Evolutionary conservation across 169 alveolate genomes (phyloP), one percentile per base, ranked within the genome.

Genomic region (Plasmodium billcollinsi): DNA sequence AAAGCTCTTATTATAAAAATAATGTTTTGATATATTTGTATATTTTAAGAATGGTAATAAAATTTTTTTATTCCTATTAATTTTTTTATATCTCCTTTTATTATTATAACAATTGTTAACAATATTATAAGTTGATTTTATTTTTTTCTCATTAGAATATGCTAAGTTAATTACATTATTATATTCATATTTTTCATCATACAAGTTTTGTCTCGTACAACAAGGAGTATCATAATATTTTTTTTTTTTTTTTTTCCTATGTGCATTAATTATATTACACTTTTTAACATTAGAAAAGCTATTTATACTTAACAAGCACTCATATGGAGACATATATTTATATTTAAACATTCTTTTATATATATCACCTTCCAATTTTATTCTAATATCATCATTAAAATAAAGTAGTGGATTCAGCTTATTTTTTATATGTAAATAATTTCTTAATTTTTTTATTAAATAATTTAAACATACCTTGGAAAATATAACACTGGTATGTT

Each of bases 381-480:
- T 69, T 83, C 83, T 61, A 12, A 43, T 56, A 33, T 69, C 45
- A 49, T 83, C 21, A 61, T 39, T 69, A 33, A 24, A 83, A 70
- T 83, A 69, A 20, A 15, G 74, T 12, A 69, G 59, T 39, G 91
- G 91, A 49, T 83, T 54, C n/a, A 83, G 39, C 26, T 59, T 24
- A 67, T 83, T 83, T 29, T 83, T 83, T 45, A 69, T 11, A 29
- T 61, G 20, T 83, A 72, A 47, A 39, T 56, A 29, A 2, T 33
- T 83, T 50, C 56, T 69, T 24, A 67, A 33, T 54, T 83, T 83
- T n/a, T 20, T 52, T 69, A 83, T 83, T 69, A 70, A 33, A 58
- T 83, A 83, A 67, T 73, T 50, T 33, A 83, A 83, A 56, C 85
- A 83, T 56, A 83, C 66, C 45, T 69, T 83, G 47, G 85, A 83